phyloP scores from a whole-genome alignment of 2,329 filamentous ascomycete species.

The Colletotrichum acutatum region DNA sequence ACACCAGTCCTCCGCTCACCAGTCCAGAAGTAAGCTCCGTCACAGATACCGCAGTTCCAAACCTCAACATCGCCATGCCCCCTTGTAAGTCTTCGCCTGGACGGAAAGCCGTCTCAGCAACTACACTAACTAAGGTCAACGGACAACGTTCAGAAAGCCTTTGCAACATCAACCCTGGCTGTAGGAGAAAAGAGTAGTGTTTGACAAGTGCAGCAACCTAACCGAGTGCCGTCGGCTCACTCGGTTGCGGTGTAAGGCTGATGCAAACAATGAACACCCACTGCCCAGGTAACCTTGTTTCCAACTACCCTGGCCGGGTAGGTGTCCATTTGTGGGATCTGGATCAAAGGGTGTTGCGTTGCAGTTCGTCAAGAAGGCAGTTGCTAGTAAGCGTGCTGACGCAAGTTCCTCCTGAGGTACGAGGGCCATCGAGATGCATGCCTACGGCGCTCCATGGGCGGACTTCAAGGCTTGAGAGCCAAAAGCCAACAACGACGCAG shows the following conservation, averaged over 20 bases:
- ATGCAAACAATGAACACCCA: slow-evolving; percentile 2
- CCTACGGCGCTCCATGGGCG: neutral
- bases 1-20: neutral
- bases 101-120: neutral
- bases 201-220: neutral
- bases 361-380: neutral
- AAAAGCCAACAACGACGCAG: neutral
- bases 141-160: neutral
- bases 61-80: neutral
- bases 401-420: too few relatives aligned
- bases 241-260: slow-evolving; percentile 12
- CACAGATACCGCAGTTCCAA: neutral
- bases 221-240: neutral
- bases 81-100: neutral
- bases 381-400: neutral
- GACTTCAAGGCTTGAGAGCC: neutral
- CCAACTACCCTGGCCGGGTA: neutral
- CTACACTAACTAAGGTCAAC: neutral
- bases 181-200: neutral
- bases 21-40: too few relatives aligned
- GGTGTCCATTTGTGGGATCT: neutral
- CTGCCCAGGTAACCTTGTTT: slow-evolving; percentile 1
- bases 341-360: neutral
- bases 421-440: too few relatives aligned
- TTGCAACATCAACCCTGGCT: neutral